Evolutionary conservation across 495 filamentous ascomycete genomes (phyloP), one percentile per base, ranked within the genome.

Genomic region (Penicillium verhagenii): DNA sequence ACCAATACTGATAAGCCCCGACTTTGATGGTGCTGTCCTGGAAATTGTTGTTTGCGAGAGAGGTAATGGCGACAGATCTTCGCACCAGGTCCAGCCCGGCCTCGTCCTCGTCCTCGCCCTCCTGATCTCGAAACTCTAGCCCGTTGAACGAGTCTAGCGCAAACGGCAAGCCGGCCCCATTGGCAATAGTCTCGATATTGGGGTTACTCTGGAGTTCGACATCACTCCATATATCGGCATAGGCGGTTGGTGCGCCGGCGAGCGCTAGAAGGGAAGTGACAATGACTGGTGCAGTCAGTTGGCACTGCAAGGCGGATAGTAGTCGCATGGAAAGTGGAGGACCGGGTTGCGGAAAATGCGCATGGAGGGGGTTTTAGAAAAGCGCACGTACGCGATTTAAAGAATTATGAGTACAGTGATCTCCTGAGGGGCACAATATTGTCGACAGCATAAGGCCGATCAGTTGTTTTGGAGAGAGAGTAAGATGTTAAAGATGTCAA

Each of bases 1-100:
- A 74, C 73, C 80, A 89, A 47, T 79, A 78, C 33, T 83, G 71
- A 8, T 78, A 80, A 23, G 64, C 70, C 11, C 89, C 90, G 19
- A 81, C 68, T 2, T 73, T 55, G 19, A 92, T 72, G 48, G 86
- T 82, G 57, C 72, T 64, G 16, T 61, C 52, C 45, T 72, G 69
- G 16, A 82, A 79, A 35, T 77, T 71, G 69, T 95, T 92, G 58
- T 92, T 91, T 13, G 50, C 73, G 44, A 96, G 71, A 8, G 76
- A 52, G 13, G 59, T 70, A 4, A 72, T 70, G 19, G 64, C 79
- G 9, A 67, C 68, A 4, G 77, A 61, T 57, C 47, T 38, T 26
- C 85, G 85, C 56, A 90, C 58, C 53, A 90, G 83, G 1, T 86
- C 80, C 45, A 86, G 76, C 44, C 81, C 82, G 64, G 64, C 56